phyloP scores from a whole-genome alignment of 2,329 filamentous ascomycete species.

The Fusarium veterinarium region DNA sequence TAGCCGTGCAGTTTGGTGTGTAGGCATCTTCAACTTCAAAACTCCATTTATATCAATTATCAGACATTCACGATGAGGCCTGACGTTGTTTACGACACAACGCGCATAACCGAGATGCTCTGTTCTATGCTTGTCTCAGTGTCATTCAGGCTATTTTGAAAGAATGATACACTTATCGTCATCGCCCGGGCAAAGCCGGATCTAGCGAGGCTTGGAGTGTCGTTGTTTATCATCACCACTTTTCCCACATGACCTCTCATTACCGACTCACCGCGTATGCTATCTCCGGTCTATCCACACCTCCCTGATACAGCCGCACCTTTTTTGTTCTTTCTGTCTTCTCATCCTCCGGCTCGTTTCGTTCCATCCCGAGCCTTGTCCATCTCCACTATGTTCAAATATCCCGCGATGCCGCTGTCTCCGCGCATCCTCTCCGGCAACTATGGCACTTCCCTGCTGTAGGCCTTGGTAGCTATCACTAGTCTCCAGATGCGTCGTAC shows the following conservation, averaged over 20 bases:
- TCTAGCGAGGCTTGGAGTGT: slow-evolving; percentile 15
- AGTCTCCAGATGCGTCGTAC: background rate
- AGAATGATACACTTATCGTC: slow-evolving; percentile 1
- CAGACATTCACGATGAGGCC: slow-evolving; percentile 5
- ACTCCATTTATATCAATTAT: slow-evolving; percentile 26
- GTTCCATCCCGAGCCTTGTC: slow-evolving; percentile 31
- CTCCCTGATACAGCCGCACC: slow-evolving; percentile 17
- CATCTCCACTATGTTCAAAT: slow-evolving; percentile 32
- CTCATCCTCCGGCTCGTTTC: slow-evolving; percentile 33
- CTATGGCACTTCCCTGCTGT: background rate
- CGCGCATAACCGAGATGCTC: background rate
- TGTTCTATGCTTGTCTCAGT: slow-evolving; percentile 10
- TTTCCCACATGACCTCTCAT: slow-evolving; percentile 40
- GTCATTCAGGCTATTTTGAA: background rate
- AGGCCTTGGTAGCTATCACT: background rate
- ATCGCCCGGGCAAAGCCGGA: slow-evolving; percentile 34
- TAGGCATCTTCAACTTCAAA: slow-evolving; percentile 13
- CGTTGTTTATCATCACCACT: slow-evolving; percentile 33
- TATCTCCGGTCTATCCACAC: slow-evolving; percentile 23
- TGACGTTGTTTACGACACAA: background rate
- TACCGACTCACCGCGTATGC: slow-evolving; percentile 13
- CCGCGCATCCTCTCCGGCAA: slow-evolving; percentile 19
- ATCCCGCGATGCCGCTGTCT: slow-evolving; percentile 33
- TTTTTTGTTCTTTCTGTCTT: background rate
- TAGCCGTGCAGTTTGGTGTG: slow-evolving; percentile 21